phyloP scores from a whole-genome alignment of 2,329 filamentous ascomycete genomes.

The Calonectria crousiana region DNA sequence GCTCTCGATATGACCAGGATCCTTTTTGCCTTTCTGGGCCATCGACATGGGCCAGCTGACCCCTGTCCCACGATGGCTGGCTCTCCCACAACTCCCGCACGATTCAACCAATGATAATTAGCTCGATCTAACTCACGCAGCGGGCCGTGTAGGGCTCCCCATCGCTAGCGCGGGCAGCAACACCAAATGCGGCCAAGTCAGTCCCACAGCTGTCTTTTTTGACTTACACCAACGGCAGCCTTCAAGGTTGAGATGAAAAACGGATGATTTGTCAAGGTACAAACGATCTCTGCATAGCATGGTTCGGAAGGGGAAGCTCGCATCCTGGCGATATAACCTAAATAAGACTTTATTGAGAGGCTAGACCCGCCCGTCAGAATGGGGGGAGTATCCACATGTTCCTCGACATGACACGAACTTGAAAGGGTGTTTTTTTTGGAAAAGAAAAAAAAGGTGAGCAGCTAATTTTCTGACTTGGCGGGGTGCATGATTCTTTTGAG shows the following conservation, averaged over 20 bases:
- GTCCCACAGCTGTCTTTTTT: background rate
- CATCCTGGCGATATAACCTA: background rate
- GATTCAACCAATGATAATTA: constrained; percentile 27
- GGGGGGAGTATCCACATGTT: background rate
- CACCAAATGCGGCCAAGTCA: background rate
- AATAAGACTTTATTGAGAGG: background rate
- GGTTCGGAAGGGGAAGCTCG: background rate
- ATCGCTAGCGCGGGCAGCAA: background rate
- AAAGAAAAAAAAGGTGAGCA: background rate
- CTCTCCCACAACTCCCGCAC: background rate
- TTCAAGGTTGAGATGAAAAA: background rate
- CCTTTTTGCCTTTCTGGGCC: background rate
- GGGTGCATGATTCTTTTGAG: constrained; percentile 24
- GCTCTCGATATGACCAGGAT: background rate
- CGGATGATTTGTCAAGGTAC: background rate
- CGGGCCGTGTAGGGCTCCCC: background rate
- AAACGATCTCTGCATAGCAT: background rate
- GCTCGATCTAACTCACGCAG: constrained; percentile 29
- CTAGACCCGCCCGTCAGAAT: background rate
- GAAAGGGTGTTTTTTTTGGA: background rate
- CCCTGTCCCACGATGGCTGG: background rate
- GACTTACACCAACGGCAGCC: background rate
- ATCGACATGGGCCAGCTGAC: background rate
- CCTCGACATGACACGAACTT: background rate
- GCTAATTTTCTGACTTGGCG: background rate